Evolutionary conservation across 768 basidiomycete genomes (phyloP).

Genomic region (Calocybe gangraenosa): DNA sequence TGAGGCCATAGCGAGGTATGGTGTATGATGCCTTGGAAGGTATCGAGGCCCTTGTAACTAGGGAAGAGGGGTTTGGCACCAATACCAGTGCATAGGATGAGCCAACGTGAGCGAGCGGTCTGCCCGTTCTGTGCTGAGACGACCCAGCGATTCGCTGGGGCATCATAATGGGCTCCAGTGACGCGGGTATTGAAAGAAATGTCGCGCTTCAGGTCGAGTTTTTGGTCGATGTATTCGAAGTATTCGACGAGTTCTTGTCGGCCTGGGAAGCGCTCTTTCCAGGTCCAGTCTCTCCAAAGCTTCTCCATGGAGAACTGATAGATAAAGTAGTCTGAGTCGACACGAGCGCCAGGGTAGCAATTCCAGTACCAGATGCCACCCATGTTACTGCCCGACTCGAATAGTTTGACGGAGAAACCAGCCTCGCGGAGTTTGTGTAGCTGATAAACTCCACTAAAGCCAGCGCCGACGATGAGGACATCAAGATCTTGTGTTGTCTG

Average conservation of each 20-base stretch:
- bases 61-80: constrained; percentile 20
- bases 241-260: constrained; percentile 17
- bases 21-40: constrained; percentile 18
- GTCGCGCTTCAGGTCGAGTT: constrained; percentile 18
- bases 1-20: constrained; percentile 22
- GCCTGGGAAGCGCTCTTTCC: constrained; percentile 12
- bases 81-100: constrained; percentile 20
- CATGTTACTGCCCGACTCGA: constrained; percentile 15
- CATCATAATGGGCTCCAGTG: constrained; percentile 16
- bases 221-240: constrained; percentile 20
- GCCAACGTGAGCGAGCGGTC: constrained; percentile 13
- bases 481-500: constrained; percentile 10
- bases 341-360: constrained; percentile 22
- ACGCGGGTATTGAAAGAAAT: constrained; percentile 20
- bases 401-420: constrained; percentile 16
- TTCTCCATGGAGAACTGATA: constrained; percentile 22
- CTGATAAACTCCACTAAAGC: constrained; percentile 20
- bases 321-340: constrained; percentile 20
- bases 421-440: constrained; percentile 13
- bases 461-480: constrained; percentile 21
- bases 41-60: constrained; percentile 15
- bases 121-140: constrained; percentile 17
- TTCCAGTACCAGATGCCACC: constrained; percentile 25
- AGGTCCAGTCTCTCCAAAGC: constrained; percentile 22
- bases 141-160: constrained; percentile 15